Conservation (phyloP, 305 asterid genomes). For the Fraxinus xanthoxyloides region DNA sequence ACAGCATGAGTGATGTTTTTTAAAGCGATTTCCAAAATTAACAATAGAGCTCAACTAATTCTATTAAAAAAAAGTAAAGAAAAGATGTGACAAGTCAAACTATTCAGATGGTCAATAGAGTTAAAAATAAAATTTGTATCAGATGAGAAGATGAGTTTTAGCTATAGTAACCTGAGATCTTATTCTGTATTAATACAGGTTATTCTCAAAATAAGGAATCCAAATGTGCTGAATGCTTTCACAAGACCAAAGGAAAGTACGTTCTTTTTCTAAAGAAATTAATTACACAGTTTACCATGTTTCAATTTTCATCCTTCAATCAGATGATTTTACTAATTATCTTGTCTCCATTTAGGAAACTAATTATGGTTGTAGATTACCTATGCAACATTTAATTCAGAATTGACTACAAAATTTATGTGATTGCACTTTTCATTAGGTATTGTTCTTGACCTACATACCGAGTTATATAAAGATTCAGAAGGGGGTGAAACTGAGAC, state of each 20-base stretch:
- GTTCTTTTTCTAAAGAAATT: constrained; percentile 18
- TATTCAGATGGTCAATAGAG: neutral
- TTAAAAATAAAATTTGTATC: neutral
- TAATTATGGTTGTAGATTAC: neutral
- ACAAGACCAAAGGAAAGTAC: constrained; percentile 69
- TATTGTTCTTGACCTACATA: constrained; percentile 54
- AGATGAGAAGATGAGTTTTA: neutral
- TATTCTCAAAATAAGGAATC: constrained; percentile 67
- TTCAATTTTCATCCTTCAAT: constrained; percentile 6
- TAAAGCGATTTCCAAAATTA: neutral
- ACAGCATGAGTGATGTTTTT: neutral
- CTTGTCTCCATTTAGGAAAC: neutral
- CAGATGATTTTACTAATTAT: constrained; percentile 7
- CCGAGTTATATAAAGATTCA: constrained; percentile 69
- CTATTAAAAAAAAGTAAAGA: neutral
- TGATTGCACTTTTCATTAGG: constrained; percentile 36
- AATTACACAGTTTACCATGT: constrained; percentile 7
- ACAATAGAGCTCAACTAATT: neutral
- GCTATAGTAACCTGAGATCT: constrained; percentile 13
- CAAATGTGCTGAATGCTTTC: constrained; percentile 55
- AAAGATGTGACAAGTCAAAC: neutral
- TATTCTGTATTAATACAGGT: constrained; percentile 44
- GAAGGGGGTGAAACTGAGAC: constrained; percentile 51
- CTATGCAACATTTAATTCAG: constrained; percentile 1
- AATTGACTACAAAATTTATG: neutral